A percentile compares a stretch with the other conserved stretches of the same genome.
Conservation (phyloP, 2,329 filamentous ascomycete genomes). For the Paecilomyces dactylethromorphus region DNA sequence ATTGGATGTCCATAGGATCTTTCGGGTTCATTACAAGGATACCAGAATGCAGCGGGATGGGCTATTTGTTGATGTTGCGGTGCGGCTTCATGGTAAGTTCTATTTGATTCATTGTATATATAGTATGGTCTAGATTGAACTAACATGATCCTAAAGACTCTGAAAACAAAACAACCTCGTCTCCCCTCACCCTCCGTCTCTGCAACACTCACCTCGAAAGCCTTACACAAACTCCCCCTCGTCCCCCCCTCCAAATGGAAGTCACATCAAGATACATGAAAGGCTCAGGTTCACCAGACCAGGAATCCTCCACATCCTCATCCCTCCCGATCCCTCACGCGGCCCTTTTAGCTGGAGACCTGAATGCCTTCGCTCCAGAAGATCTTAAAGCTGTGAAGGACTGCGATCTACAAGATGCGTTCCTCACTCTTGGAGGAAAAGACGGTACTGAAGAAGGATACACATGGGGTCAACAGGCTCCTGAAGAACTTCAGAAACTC, state of each 20-base stretch:
- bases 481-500: conserved; percentile 30
- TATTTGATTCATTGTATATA: not conserved
- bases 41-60: conserved; percentile 49
- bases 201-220: conserved; percentile 56
- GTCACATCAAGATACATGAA: conserved; percentile 40
- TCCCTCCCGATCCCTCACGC: conserved; percentile 22
- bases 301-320: not conserved
- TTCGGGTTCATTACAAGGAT: conserved; percentile 46
- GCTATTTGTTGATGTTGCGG: conserved; percentile 47
- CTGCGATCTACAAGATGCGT: conserved; percentile 47
- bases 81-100: not conserved
- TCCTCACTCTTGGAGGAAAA: conserved; percentile 44
- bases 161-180: too few species aligned
- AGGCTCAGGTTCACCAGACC: conserved; percentile 12
- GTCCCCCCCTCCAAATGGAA: conserved; percentile 44
- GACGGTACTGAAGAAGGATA: conserved; percentile 48
- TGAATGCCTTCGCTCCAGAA: conserved; percentile 53
- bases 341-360: conserved; percentile 47
- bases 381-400: conserved; percentile 44
- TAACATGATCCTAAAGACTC: too few species aligned
- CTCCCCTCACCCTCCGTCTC: conserved; percentile 33
- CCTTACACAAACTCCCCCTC: conserved; percentile 42
- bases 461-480: conserved; percentile 54
- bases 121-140: not conserved
- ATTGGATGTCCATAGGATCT: conserved; percentile 39